Conservation (phyloP, 371 early-diverging fungal genomes). For the Fennellomyces sp. region DNA sequence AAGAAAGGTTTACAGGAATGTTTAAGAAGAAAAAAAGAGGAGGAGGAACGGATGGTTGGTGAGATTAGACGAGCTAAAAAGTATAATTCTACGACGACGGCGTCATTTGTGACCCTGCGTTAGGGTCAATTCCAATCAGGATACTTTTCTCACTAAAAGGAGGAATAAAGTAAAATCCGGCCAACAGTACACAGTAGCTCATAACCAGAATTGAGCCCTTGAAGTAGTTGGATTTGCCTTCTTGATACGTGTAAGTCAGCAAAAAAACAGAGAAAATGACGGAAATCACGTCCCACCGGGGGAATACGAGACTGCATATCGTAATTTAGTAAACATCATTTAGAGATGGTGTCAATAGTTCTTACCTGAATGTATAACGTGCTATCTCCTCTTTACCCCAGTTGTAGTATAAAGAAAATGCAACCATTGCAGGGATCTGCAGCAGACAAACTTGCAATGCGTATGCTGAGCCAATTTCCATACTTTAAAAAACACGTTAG, state of each 20-base stretch:
- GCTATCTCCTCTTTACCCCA: conserved; percentile 44
- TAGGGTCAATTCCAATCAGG: conserved; percentile 13
- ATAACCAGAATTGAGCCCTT: conserved; percentile 91
- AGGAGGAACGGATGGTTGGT: too few relatives aligned
- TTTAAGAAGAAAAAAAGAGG: too few relatives aligned
- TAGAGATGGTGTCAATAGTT: background rate
- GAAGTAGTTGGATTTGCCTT: conserved; percentile 96
- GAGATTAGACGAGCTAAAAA: too few relatives aligned
- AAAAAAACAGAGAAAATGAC: conserved; percentile 92
- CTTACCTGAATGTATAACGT: conserved; percentile 50
- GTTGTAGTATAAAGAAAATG: conserved; percentile 76
- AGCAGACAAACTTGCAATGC: conserved; percentile 94
- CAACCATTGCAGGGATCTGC: conserved; percentile 93
- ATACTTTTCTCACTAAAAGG: conserved; percentile 22
- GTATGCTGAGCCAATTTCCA: conserved; percentile 97
- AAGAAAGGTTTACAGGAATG: too few relatives aligned
- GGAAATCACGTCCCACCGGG: conserved; percentile 89
- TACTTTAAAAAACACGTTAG: conserved; percentile 28
- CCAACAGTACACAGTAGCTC: conserved; percentile 83
- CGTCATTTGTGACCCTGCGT: background rate
- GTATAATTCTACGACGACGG: too few relatives aligned
- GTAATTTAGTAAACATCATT: background rate
- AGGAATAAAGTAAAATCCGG: conserved; percentile 82
- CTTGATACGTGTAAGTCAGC: conserved; percentile 88
- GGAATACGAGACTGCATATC: conserved; percentile 87